These are phyloP conservation scores for Oldenlandia corymbosa DNA, from an alignment of 257 asterid genomes.

Conservation along the genomic window DNA sequence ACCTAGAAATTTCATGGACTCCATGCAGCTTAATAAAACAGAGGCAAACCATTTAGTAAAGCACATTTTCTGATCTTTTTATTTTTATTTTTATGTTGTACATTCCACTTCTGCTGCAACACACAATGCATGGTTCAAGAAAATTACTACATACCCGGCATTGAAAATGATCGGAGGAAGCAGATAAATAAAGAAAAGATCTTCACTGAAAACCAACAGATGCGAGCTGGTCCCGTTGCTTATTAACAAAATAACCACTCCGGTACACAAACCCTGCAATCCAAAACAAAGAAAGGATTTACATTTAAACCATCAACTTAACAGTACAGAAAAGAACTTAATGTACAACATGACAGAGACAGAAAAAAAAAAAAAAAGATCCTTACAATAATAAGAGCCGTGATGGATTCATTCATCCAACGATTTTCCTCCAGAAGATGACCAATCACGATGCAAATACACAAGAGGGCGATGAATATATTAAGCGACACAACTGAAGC, in stretches of 20 bases:
- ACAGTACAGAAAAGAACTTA: constrained; percentile 10
- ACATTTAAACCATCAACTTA: neutral
- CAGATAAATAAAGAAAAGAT: constrained; percentile 91
- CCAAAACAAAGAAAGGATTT: neutral
- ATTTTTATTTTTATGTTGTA: neutral
- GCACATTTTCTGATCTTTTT: neutral
- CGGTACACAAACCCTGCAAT: constrained; percentile 79
- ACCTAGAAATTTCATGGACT: neutral
- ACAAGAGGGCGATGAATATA: constrained; percentile 73
- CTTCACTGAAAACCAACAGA: constrained; percentile 90
- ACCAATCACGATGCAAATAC: constrained; percentile 85
- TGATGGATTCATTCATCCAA: constrained; percentile 98
- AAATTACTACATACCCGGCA: constrained; percentile 64
- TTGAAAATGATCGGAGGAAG: constrained; percentile 98
- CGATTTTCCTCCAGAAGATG: constrained; percentile 92
- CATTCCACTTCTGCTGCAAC: neutral
- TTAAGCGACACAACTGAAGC: constrained; percentile 73
- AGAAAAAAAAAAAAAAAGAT: neutral
- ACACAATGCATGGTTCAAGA: neutral
- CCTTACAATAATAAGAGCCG: constrained; percentile 71
- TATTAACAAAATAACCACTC: constrained; percentile 67
- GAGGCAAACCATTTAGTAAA: neutral
- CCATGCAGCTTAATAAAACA: neutral
- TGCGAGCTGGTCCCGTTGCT: constrained; percentile 85
- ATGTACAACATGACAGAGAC: neutral